Evolutionary conservation across 2,329 filamentous ascomycete species (phyloP).

Genomic region (Scorias spongiosa): DNA sequence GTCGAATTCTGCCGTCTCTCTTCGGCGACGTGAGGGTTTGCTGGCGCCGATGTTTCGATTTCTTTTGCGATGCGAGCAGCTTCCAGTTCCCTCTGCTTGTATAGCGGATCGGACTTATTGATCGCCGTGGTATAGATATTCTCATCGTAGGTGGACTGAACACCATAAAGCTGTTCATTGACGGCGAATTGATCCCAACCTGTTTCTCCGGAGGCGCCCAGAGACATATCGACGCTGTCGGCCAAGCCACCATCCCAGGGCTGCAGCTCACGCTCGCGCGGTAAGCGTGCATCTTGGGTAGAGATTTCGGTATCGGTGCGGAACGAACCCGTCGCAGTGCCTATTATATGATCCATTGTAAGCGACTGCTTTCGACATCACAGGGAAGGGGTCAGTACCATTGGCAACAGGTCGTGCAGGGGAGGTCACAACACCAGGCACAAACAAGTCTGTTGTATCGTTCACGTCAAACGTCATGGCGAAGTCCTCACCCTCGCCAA

Average conservation of each 20-base stretch:
- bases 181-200: conserved; percentile 89
- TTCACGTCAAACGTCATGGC: conserved; percentile 46
- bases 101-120: conserved; percentile 68
- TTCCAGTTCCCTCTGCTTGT: conserved; percentile 59
- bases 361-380: background rate
- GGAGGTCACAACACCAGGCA: conserved; percentile 37
- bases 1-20: conserved; percentile 56
- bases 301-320: conserved; percentile 84
- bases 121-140: conserved; percentile 88
- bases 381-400: conserved; percentile 28
- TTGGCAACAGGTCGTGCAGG: conserved; percentile 40
- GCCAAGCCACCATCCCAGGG: conserved; percentile 62
- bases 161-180: conserved; percentile 75
- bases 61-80: conserved; percentile 77
- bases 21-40: conserved; percentile 75
- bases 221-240: conserved; percentile 45
- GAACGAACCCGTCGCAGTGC: conserved; percentile 49
- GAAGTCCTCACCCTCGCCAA: conserved; percentile 33
- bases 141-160: conserved; percentile 84
- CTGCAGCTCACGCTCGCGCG: conserved; percentile 61
- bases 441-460: conserved; percentile 42
- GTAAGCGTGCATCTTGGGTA: conserved; percentile 40
- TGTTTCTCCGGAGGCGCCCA: conserved; percentile 30
- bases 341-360: conserved; percentile 28
- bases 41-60: conserved; percentile 62